Evolutionary conservation across 2,329 filamentous ascomycete species (phyloP), one percentile per base, ranked within the genome.

Genomic region (Pseudogymnoascus sp.): DNA sequence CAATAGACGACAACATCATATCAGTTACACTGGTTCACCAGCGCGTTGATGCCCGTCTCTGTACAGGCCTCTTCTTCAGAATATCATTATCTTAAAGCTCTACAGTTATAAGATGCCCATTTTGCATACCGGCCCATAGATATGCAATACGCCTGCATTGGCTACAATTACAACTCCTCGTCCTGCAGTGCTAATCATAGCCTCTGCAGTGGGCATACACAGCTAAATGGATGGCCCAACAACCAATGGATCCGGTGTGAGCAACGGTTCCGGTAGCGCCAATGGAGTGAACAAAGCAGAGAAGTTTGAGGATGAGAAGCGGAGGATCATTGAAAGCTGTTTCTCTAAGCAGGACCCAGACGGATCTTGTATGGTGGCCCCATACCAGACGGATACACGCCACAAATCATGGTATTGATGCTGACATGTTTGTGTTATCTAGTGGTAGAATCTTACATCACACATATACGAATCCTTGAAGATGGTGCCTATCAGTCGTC

Each of bases 401-500:
- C 37, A 8, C 35, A 43, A 62, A 6, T 16, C 24, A 41, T n/a
- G 22, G 24, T 53, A 59, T 59, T 40, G 26, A 31, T 53, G 53
- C 70, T 74, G 62, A 75, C 68, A 16, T 62, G 61, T 63, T 19
- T 38, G 28, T 40, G 24, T 67, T 61, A 71, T 56, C 28, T 10
- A 91, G 89, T 90, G 69, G 80, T 87, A 69, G 95, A 99, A 78
- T 97, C 92, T 35, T 99, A 99, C 79, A 99, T 99, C 71, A 99
- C 95, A 22, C 95, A 99, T 74, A 93, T 98, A 70, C 86, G 89
- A 72, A 92, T 99, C 71, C 86, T 85, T 68, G 95, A 99, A 79
- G 96, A 91, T 81, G 87, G 88, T 63, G 83, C 85, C 41, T 88
- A 93, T 75, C 92, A 93, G 14, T 93, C 92, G 22, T 82, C 84